Base-by-base conservation (phyloP, 495 filamentous ascomycete genomes). In the Hypoxylon crocopeplum region DNA sequence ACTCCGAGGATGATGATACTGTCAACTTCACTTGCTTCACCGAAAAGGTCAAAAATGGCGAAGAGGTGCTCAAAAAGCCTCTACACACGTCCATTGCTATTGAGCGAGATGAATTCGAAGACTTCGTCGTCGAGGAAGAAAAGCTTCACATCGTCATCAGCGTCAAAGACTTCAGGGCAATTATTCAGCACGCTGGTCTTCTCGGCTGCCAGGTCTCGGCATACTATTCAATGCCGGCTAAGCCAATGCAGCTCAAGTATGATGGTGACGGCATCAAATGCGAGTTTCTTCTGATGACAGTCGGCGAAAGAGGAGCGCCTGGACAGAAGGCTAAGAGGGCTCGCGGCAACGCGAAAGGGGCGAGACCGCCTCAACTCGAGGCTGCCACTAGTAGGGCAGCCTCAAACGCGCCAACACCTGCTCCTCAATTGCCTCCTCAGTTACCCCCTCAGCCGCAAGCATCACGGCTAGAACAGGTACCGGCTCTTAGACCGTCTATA, bases 221-320 rank as follows among this genome's bases (percentile, higher is more conserved):
- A n/a, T 77, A 75, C 39, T 98, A 94, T 66, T 95, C 91, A 6
- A 79, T 82, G 16, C 91, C 95, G 1, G 86, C 85, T 30, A 85
- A 85, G 21, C 94, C 94, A 2, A 82, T 98, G 70, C 93, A 96
- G 68, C 74, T 97, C 7, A 84, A 79, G 24, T 98, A 98, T 69
- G 78, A 78, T 6, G 74, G 74, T 20, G 85, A 90, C 42, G 94
- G 92, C 12, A 78, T 97, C 48, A 73, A 82, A 39, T 89, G 88
- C 55, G 90, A 97, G 48, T 97, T 95, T 67, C 93, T 93, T 12
- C 72, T 98, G 37, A 97, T 97, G 93, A 98, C 94, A 7, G 84
- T 89, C 24, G 91, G 92, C n/a, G 90, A 95, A 52, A 82, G 82
- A 57, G 75, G 77, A 25, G 72, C 70, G 45, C 59, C 70, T 7